Conservation (phyloP, 768 basidiomycete species). For the Mycena pura region DNA sequence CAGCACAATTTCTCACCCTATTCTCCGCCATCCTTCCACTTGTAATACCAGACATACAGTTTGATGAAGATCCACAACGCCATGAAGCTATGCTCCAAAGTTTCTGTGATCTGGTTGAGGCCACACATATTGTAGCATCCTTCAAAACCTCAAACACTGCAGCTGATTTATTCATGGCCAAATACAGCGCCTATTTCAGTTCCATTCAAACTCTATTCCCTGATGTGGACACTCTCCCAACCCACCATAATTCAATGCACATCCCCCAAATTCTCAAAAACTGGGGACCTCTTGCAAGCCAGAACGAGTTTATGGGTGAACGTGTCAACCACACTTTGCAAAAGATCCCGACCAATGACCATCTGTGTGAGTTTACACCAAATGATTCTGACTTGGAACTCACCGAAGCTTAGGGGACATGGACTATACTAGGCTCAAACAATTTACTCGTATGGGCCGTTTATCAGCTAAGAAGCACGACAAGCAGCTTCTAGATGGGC, state of each 20-base stretch:
- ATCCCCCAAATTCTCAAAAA: slow-evolving; percentile 7
- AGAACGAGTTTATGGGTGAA: slow-evolving; percentile 20
- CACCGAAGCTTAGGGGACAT: slow-evolving; percentile 13
- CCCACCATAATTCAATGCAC: slow-evolving; percentile 26
- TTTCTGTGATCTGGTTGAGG: slow-evolving; percentile 19
- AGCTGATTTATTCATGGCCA: slow-evolving; percentile 12
- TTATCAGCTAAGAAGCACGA: slow-evolving; percentile 4
- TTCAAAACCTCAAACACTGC: slow-evolving; percentile 15
- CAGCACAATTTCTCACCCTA: slow-evolving; percentile 22
- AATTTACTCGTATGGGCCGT: slow-evolving; percentile 4
- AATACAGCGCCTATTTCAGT: slow-evolving; percentile 5
- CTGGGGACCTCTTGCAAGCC: slow-evolving; percentile 22
- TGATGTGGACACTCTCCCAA: slow-evolving; percentile 3
- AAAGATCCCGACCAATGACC: slow-evolving; percentile 18
- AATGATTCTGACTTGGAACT: background rate
- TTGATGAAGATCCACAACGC: background rate
- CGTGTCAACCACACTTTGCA: slow-evolving; percentile 18
- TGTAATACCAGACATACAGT: slow-evolving; percentile 9
- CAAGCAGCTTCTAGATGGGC: background rate
- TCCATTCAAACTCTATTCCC: slow-evolving; percentile 1
- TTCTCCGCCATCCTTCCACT: slow-evolving; percentile 17
- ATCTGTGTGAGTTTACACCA: slow-evolving; percentile 3
- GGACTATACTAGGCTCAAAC: slow-evolving; percentile 15
- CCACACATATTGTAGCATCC: slow-evolving; percentile 19
- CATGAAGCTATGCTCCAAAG: slow-evolving; percentile 1